These are phyloP conservation scores for Penicillium sp. DNA, from an alignment of 2,329 filamentous ascomycete species.

Conservation along the genomic window DNA sequence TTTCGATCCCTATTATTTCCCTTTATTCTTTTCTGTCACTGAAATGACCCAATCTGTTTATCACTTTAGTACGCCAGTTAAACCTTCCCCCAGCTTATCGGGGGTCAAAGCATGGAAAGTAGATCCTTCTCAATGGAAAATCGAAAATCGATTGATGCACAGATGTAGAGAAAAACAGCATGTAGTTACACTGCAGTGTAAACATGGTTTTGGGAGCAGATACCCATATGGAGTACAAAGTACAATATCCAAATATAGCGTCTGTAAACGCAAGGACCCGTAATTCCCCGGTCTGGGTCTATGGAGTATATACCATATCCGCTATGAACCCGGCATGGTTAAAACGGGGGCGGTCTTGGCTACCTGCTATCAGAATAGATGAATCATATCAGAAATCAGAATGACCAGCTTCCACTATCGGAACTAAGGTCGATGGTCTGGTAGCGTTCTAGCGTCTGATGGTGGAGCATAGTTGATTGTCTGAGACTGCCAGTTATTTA, in stretches of 20 bases:
- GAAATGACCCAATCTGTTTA: constrained; percentile 12
- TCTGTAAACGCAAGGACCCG: constrained; percentile 9
- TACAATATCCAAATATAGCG: background rate
- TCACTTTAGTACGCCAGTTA: background rate
- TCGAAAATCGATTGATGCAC: background rate
- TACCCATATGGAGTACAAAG: background rate
- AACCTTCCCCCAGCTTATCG: constrained; percentile 15
- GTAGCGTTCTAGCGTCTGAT: constrained; percentile 16
- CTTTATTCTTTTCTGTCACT: constrained; percentile 20
- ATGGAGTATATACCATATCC: constrained; percentile 7
- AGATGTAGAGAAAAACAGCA: background rate
- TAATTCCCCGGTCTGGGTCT: constrained; percentile 16
- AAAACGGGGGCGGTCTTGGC: constrained; percentile 16
- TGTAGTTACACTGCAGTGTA: background rate
- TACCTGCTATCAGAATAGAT: constrained; percentile 16
- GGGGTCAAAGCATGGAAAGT: background rate
- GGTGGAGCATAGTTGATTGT: constrained; percentile 20
- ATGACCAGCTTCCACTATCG: constrained; percentile 27
- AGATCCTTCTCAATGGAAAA: too few species aligned
- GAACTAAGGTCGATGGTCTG: constrained; percentile 15
- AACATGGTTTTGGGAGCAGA: background rate
- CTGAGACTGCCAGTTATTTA: constrained; percentile 18
- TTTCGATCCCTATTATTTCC: constrained; percentile 1
- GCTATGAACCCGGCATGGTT: constrained; percentile 10
- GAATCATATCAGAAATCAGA: constrained; percentile 21